These are phyloP conservation scores for Clonostachys rosea DNA, from an alignment of 2,329 filamentous ascomycete genomes.

Conservation along the genomic window DNA sequence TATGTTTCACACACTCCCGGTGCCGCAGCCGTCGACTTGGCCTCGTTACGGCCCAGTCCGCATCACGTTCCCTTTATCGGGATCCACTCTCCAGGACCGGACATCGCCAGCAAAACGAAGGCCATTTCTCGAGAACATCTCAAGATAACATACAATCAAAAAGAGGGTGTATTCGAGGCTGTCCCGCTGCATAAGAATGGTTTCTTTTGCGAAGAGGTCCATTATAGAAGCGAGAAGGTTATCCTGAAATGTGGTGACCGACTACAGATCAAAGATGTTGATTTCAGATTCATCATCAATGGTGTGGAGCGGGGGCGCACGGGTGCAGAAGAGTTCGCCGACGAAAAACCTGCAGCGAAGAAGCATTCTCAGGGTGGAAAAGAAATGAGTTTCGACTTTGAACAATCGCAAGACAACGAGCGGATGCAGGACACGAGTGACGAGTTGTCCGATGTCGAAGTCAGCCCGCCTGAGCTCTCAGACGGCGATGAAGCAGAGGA, in stretches of 20 bases:
- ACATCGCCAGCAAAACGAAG: conserved; percentile 60
- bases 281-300: conserved; percentile 65
- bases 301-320: conserved; percentile 53
- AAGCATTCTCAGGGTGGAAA: conserved; percentile 52
- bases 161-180: conserved; percentile 61
- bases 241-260: conserved; percentile 58
- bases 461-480: not conserved
- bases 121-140: conserved; percentile 71
- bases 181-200: conserved; percentile 60
- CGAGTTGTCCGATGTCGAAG: not conserved
- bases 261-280: conserved; percentile 69
- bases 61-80: conserved; percentile 61
- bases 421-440: conserved; percentile 53
- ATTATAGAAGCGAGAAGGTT: conserved; percentile 47
- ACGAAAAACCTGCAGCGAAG: conserved; percentile 37
- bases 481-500: conserved; percentile 20
- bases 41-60: conserved; percentile 54
- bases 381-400: conserved; percentile 72
- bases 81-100: conserved; percentile 65
- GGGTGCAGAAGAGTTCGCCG: conserved; percentile 50
- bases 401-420: conserved; percentile 54
- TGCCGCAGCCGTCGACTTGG: conserved; percentile 54
- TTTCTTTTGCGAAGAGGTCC: conserved; percentile 59
- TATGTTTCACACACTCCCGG: conserved; percentile 57
- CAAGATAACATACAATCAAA: conserved; percentile 65